Evolutionary conservation across 1,139 yeast genomes (phyloP), one percentile per base, ranked within the genome.

Genomic region (Candida anutae): DNA sequence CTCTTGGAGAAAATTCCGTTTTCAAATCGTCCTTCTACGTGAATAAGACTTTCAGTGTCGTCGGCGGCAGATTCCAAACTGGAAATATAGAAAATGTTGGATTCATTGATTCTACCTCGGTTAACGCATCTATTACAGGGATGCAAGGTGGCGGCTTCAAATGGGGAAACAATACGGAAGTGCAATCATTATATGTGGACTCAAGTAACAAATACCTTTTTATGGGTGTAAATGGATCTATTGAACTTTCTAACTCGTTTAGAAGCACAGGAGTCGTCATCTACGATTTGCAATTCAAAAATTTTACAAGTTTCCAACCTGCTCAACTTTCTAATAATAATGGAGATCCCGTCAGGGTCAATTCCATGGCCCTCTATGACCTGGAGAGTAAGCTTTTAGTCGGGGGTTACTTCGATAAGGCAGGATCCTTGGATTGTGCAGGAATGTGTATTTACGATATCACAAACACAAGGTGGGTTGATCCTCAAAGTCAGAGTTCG

Each of bases 351-450:
- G 58, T 70, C 3, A 40, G 47, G 22, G 70, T 83, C 6, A 72
- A 69, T 32, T 53, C 79, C 3, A 53, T 83, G 34, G 73, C 69
- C 3, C 61, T 66, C 31, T 67, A 71, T 37, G 77, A 74, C 20
- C 55, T 58, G 17, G 62, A 62, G 6, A 49, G 64, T 15, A 62
- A 68, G 15, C 50, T 87, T 13, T 60, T 85, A 22, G 81, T 84
- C 8, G 95, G 84, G 27, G 98, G 98, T 13, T 62, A 74, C 26
- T 84, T 84, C 44, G 67, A 65, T 17, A 52, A 61, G 21, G 79
- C 81, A 3, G 78, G 82, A 0, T 61, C 76, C 6, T 55, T 71
- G 35, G 56, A 61, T 25, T 85, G 95, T 54, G 53, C 61, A 2
- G 70, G 76, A 2, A 53, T 85, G 27, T 84, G 95, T 48, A 57